Base-by-base conservation (phyloP, 192 early-diverging fungal genomes). In the Backusella sp. region DNA sequence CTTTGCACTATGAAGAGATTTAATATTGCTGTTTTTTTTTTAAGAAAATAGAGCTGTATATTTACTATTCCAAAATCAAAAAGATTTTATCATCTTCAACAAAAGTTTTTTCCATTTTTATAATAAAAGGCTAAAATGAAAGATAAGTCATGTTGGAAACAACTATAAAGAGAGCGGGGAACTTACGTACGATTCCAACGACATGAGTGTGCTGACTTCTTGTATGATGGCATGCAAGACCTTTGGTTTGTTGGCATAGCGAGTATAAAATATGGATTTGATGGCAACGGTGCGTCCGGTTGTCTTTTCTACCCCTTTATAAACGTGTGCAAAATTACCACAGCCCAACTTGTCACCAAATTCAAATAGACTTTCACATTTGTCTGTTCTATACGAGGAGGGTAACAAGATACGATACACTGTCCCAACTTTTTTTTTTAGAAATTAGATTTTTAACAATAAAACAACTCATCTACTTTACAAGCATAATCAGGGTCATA, bases 1-100 rank as follows among this genome's bases (percentile, higher is more conserved):
- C 11, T 88, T 85, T 4, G 93, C 94, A 73, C 92, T 93, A 73
- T 17, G 26, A 56, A 12, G 11, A 59, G 53, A 32, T 32, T 32
- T 2, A 32, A 32, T 32, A 32, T 0, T 32, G 32, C 3, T 53
- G 21, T 53, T n/a, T 9, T 56, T 9, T 56, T 56, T 69, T 19
- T 0, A 26, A 39, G 15, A 37, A 65, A 28, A 49, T 49, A 11
- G n/a, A 46, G 35, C 17, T 21, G 44, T 8, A 11, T 26, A 17
- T 39, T 77, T 71, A 77, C 76, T 69, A 68, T 67, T 77, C 70
- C 30, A 77, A 23, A 1, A 77, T 70, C n/a, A 77, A 36, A 56
- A 66, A 77, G 1, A 77, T 69, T 26, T 44, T 42, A 3, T 56
- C 36, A 19, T 30, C 8, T 30, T 77, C 76, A 6, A 72, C 49